Base-by-base conservation (phyloP, 2,329 filamentous ascomycete genomes). In the Phialophora expanda region DNA sequence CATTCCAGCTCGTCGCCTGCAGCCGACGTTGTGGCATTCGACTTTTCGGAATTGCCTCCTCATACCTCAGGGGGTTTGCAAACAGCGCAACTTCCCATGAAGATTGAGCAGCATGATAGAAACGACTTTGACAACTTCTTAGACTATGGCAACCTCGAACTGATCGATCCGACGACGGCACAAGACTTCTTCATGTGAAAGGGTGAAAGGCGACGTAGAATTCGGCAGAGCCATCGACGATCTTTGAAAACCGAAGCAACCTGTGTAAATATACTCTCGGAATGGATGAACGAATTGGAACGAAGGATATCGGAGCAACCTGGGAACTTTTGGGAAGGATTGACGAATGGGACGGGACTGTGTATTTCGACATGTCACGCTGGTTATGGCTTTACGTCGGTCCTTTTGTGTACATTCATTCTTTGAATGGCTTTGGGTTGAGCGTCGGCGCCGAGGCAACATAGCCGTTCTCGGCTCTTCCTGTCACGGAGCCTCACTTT, bases 91-190 rank as follows among this genome's bases (percentile, higher is more conserved):
- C 50, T 70, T 26, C 64, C 62, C 11, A 48, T 62, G 46, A 72
- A 69, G 68, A 63, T 67, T 17, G 62, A 64, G 26, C 46, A 51
- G 24, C 46, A 53, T n/a, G 66, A 68, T 5, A 59, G 66, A 22
- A 72, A 70, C 44, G 72, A 73, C 8, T 73, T 73, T 46, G 72
- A 73, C 60, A 67, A 65, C 28, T 72, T 73, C 56, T 64, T 73
- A 46, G 72, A 73, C 56, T 73, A 72, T 60, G 68, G 68, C 24
- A 50, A 65, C 46, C 69, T 72, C 63, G 66, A 69, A 28, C 62
- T 71, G 61, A 65, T 71, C 24, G 70, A 71, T 51, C 30, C 64
- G n/a, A 61, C 62, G 12, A 32, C 38, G 14, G 38, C 51, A n/a
- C 68, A 71, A 44, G 66, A 68, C 24, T 71, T 70, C 66, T 71